These are phyloP conservation scores for Galeopsis tetrahit DNA, from an alignment of 257 asterid species.

Conservation along the genomic window DNA sequence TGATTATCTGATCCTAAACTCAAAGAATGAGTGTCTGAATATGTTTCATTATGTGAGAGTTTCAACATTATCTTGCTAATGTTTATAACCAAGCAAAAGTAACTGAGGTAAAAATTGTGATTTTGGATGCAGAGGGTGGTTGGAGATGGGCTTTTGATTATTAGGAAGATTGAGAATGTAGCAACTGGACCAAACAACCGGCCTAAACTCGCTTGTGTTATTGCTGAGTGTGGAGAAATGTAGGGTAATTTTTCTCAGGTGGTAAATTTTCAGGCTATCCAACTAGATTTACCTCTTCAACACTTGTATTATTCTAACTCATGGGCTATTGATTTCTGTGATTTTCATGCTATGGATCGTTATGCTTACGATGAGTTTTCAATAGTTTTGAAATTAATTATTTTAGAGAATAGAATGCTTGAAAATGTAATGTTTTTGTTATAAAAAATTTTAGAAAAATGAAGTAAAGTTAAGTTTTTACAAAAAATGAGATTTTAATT, in stretches of 20 bases:
- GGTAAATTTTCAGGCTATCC: not conserved
- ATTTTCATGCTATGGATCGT: not conserved
- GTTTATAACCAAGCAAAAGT: not conserved
- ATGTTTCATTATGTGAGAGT: not conserved
- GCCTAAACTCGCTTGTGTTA: constrained; percentile 80
- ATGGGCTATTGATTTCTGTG: constrained; percentile 6
- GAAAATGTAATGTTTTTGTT: not conserved
- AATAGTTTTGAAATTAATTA: not conserved
- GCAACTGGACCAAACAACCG: constrained; percentile 86
- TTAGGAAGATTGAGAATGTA: constrained; percentile 93
- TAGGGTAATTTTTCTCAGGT: constrained; percentile 33
- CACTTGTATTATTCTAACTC: not conserved
- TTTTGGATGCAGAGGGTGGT: constrained; percentile 74
- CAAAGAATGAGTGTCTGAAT: not conserved
- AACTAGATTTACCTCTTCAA: not conserved
- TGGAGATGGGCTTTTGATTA: constrained; percentile 87
- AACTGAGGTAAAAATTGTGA: not conserved
- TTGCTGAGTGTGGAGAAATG: constrained; percentile 98
- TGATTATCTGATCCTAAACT: not conserved
- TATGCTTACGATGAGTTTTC: not conserved
- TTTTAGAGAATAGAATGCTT: not conserved
- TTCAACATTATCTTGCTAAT: not conserved
- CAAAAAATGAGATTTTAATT: not conserved
- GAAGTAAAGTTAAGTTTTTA: not conserved
- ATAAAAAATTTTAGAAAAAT: not conserved